Evolutionary conservation across 2,329 filamentous ascomycete genomes (phyloP), one percentile per base, ranked within the genome.

Genomic region (Claviceps sp.): DNA sequence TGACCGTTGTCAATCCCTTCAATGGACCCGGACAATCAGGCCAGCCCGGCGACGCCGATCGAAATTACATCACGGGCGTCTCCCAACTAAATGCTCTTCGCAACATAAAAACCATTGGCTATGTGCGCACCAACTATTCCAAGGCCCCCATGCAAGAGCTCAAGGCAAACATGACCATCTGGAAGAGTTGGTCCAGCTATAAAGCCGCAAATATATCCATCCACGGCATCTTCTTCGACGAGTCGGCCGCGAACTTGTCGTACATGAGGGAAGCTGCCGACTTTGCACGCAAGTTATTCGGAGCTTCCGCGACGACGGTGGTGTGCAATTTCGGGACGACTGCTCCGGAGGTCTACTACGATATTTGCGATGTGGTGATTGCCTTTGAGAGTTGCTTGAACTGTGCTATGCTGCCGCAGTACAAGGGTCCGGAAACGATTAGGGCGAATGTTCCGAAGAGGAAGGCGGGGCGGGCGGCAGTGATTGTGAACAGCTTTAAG

Each of bases 341-440:
- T 7, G 53, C 53, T 0, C 38, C 51, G 1, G 50, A 47, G 4
- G 52, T 54, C 45, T 61, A 51, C 45, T 61, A 60, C 40, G 40
- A 47, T 6, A 56, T 61, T n/a, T 61, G 58, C 47, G 58, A 61
- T 40, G 50, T 61, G 4, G 59, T 61, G 9, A 46, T 60, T 9
- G 58, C 54, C 2, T 61, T 60, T 20, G 59, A 61, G 54, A 60
- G 58, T 52, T 59, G 58, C 47, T 52, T 60, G 50, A 58, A 60
- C 53, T 52, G 50, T 26, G 11, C 34, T 16, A n/a, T 39, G 14
- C 17, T 29, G 6, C 50, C 50, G 40, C 50, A 49, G 50, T 61
- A 60, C 44, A 44, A 55, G 50, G 52, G 53, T 22, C 37, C 47
- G 13, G 45, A 26, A n/a, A 61, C 56, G 9, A 26, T 60, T 13